Conservation (phyloP, 345 rosid genomes). For the Noccaea caerulescens region DNA sequence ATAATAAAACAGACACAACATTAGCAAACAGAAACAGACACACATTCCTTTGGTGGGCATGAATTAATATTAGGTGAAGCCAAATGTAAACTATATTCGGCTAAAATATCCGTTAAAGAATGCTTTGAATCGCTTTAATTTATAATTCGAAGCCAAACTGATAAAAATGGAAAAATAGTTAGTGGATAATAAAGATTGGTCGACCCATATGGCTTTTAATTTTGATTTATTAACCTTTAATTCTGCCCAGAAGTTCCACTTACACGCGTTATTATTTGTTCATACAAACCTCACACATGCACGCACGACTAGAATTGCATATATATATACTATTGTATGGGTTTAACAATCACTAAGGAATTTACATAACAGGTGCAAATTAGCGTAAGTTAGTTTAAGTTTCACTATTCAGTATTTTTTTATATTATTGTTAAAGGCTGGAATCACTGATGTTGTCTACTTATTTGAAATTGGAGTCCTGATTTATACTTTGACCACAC, state of each 20-base stretch:
- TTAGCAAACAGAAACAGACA: slow-evolving; percentile 22
- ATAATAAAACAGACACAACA: slow-evolving; percentile 2
- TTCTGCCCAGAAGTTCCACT: slow-evolving; percentile 34
- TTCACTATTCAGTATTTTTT: background rate
- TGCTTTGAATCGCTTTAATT: slow-evolving; percentile 15
- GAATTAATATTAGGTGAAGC: slow-evolving; percentile 19
- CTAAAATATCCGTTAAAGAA: slow-evolving; percentile 28
- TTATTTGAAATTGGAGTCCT: background rate
- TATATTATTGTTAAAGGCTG: too few relatives aligned
- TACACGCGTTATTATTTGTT: slow-evolving; percentile 27
- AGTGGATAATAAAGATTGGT: slow-evolving; percentile 35
- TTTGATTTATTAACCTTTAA: slow-evolving; percentile 21
- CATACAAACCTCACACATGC: slow-evolving; percentile 26
- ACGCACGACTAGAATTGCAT: slow-evolving; percentile 27
- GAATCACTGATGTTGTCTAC: background rate
- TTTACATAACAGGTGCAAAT: background rate
- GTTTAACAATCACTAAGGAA: background rate
- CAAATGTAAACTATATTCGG: slow-evolving; percentile 32
- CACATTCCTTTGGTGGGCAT: slow-evolving; percentile 27
- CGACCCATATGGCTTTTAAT: slow-evolving; percentile 29
- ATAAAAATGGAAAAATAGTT: slow-evolving; percentile 25
- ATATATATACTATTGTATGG: background rate
- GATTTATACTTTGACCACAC: slow-evolving; percentile 35
- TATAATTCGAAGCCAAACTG: slow-evolving; percentile 12
- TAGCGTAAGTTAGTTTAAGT: background rate